Evolutionary conservation across 805 yeast genomes (phyloP).

Genomic region (Candida morakotiae): DNA sequence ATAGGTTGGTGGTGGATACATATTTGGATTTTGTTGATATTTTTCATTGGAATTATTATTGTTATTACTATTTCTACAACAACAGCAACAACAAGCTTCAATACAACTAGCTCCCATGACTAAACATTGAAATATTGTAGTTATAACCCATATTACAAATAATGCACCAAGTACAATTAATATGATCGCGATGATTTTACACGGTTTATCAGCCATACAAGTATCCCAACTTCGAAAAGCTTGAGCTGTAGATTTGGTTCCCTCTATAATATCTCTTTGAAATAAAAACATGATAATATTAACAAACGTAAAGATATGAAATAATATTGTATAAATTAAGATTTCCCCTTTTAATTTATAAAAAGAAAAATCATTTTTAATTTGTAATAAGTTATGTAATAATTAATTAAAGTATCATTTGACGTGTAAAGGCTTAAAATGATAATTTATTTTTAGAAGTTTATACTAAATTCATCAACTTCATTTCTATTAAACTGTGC

Average conservation of each 20-base stretch:
- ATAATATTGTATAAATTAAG: too few relatives aligned
- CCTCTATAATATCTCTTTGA: constrained; percentile 9
- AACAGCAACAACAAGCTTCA: constrained; percentile 49
- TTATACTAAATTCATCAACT: too few relatives aligned
- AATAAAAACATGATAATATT: constrained; percentile 4
- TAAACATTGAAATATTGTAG: constrained; percentile 51
- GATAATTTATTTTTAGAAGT: neutral
- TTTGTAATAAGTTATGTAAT: neutral
- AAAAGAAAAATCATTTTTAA: neutral
- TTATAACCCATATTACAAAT: constrained; percentile 51
- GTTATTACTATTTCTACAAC: constrained; percentile 27
- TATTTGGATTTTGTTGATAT: constrained; percentile 19
- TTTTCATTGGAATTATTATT: constrained; percentile 9
- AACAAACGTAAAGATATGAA: too few relatives aligned
- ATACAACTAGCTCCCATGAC: constrained; percentile 47
- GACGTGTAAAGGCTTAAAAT: neutral
- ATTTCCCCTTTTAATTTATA: neutral
- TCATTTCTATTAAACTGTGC: too few relatives aligned
- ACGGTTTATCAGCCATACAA: constrained; percentile 73
- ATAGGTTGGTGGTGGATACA: constrained; percentile 29
- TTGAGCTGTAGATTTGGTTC: constrained; percentile 36
- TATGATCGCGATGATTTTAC: constrained; percentile 75
- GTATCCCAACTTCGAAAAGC: constrained; percentile 68
- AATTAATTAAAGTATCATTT: too few relatives aligned
- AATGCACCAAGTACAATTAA: constrained; percentile 59